Evolutionary conservation across 805 yeast genomes (phyloP), one percentile per base, ranked within the genome.

Genomic region (Hemisphaericaspora nanyangensis): DNA sequence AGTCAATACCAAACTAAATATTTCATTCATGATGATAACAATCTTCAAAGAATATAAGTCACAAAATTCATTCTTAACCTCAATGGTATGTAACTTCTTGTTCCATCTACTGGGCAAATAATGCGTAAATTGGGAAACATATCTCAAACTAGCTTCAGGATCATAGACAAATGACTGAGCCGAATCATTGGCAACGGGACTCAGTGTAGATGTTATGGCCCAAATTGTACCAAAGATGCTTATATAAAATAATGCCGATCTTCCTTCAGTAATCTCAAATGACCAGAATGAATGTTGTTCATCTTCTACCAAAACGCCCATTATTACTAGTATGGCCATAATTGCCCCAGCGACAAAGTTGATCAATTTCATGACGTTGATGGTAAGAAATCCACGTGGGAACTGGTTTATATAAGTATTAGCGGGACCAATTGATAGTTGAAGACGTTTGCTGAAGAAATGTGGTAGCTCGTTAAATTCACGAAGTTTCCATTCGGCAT

Each of bases 401-500:
- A 93, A 93, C 56, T 90, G 96, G 47, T 88, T 80, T 39, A 93
- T 78, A 55, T 93, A 93, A 15, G 80, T 76, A 31, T 85, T 76
- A 0, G 98, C 96, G 5, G 89, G 80, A 12, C 78, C 85, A 22
- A 79, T 75, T 37, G 96, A 86, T 44, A 86, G 62, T 34, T 80
- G 85, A 29, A 93, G 62, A 35, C 99, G 70, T 49, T 82, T 80
- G 40, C 80, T 79, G 61, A 93, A 93, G 19, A 91, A 72, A 60
- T 93, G 99, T 31, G 87, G 87, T 7, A 93, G 70, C 56, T 93
- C 99, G 60, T 93, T 93, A 56, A 85, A 87, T 53, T 93, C 99
- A 40, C 99, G 70, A 52, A 93, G 75, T 56, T 83, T 87, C 98
- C 98, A 93, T 52, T 85, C 90, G 0, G 98, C 97, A 61, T 77